A percentile compares a stretch with the other conserved stretches of the same genome.
These are phyloP conservation scores for Colletotrichum eremochloae DNA, from an alignment of 2,329 filamentous ascomycete species.

Conservation along the genomic window DNA sequence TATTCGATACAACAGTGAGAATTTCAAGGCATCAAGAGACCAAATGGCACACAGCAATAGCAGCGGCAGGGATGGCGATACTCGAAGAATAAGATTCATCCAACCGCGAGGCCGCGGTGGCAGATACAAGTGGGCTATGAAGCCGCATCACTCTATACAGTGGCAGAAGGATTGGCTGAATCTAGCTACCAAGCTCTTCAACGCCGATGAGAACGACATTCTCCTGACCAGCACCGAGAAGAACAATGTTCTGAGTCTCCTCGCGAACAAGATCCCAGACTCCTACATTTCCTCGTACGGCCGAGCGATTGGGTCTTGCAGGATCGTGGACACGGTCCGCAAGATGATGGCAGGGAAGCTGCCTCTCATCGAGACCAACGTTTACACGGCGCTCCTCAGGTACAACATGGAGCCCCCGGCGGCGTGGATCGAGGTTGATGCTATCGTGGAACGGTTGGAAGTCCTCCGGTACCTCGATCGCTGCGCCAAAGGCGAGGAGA, in stretches of 20 bases:
- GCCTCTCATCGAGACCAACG: background rate
- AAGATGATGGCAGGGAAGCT: background rate
- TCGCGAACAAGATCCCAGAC: background rate
- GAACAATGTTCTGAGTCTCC: background rate
- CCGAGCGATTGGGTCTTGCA: background rate
- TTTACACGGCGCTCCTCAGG: background rate
- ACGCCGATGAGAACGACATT: background rate
- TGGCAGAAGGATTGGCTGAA: slow-evolving; percentile 6
- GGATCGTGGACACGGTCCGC: background rate
- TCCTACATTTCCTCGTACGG: background rate
- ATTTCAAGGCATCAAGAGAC: background rate
- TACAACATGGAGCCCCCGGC: background rate
- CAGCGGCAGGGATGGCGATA: no score
- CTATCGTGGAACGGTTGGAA: background rate
- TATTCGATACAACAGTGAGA: no score
- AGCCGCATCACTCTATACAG: background rate
- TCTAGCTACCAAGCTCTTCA: slow-evolving; percentile 5
- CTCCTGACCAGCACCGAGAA: background rate
- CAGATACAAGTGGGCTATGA: background rate
- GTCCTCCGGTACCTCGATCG: background rate
- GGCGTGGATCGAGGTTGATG: background rate
- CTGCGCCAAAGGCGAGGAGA: background rate
- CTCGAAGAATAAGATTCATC: background rate
- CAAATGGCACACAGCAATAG: background rate
- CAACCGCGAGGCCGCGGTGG: background rate